Base-by-base conservation (phyloP, 2,329 filamentous ascomycete genomes). In the Penicillium sp. region DNA sequence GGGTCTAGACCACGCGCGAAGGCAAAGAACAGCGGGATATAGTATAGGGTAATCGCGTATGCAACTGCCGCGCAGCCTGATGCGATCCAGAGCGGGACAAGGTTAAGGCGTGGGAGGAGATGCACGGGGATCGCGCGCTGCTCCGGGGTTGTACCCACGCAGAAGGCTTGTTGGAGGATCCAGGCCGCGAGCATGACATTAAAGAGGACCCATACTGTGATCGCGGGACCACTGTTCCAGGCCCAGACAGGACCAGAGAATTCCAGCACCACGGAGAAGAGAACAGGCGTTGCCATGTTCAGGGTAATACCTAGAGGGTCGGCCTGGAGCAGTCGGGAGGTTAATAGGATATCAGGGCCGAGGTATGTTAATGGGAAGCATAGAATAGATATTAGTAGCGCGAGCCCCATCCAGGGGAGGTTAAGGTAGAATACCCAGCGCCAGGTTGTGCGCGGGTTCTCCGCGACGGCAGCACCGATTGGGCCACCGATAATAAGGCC, bases 381-480 rank as follows among this genome's bases (percentile, higher is more conserved):
- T 62, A 83, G 79, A 30, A 85, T 17, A 19, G 80, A 77, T 17
- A 80, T 35, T 2, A 11, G 7, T 35, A 35, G 31, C 11, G 31
- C 31, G 2, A 78, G 67, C 9, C 75, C 84, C 0, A 83, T 77
- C 52, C 83, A 72, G 19, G 78, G 70, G 0, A 87, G 75, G 65
- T 88, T 88, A 73, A 88, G 82, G 66, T 88, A 88, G 67, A 85
- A 84, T 0, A 75, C 78, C 74, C 73, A 78, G 54, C 72, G 69
- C 67, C 68, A 70, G 35, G 64, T 67, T 1, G 65, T 64, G 46
- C 49, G 75, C 66, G 52, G 35, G 26, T 56, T 48, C 2, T 44
- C 23, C 9, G 54, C 53, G 5, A 47, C 19, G 3, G 51, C 58
- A 3, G 51, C 44, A 11, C 53, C 52, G 2, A 61, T 29, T 1